phyloP scores from a whole-genome alignment of 495 filamentous ascomycete genomes.

The Penicillium coffeae region DNA sequence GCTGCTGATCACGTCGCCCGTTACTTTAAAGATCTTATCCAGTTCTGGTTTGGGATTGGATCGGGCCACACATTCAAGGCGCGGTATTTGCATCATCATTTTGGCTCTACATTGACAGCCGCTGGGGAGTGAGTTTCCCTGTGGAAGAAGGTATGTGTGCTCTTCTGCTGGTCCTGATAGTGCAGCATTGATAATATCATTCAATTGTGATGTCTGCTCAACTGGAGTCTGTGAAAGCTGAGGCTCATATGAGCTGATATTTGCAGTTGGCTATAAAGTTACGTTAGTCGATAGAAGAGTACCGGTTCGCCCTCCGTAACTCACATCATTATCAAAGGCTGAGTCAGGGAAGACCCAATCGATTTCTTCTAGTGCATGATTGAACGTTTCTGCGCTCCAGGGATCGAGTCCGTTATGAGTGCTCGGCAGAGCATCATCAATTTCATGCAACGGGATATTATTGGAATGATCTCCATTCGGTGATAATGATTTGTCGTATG shows the following conservation, averaged over 20 bases:
- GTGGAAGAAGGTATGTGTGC: neutral
- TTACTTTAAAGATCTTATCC: slow-evolving; percentile 11
- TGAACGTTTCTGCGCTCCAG: slow-evolving; percentile 1
- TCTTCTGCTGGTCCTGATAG: neutral
- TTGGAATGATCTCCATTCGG: too few relatives aligned
- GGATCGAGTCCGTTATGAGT: neutral
- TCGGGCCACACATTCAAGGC: slow-evolving; percentile 4
- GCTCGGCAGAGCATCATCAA: neutral
- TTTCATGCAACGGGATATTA: too few relatives aligned
- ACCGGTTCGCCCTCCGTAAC: too few relatives aligned
- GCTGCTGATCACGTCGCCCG: slow-evolving; percentile 7
- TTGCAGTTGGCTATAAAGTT: too few relatives aligned
- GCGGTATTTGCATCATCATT: slow-evolving; percentile 7
- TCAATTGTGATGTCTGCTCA: neutral
- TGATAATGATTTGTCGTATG: too few relatives aligned
- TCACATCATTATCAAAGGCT: slow-evolving; percentile 1
- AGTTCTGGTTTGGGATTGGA: slow-evolving; percentile 5
- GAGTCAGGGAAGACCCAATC: slow-evolving; percentile 6
- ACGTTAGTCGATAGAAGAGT: too few relatives aligned
- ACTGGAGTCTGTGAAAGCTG: neutral
- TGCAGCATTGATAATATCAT: neutral
- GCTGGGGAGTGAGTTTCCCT: neutral
- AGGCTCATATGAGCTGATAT: too few relatives aligned
- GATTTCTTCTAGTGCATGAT: slow-evolving; percentile 9
- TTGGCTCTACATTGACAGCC: slow-evolving; percentile 8